These are phyloP conservation scores for Cinnamomum chago DNA, from an alignment of 164 flowering plant genomes.

Conservation along the genomic window DNA sequence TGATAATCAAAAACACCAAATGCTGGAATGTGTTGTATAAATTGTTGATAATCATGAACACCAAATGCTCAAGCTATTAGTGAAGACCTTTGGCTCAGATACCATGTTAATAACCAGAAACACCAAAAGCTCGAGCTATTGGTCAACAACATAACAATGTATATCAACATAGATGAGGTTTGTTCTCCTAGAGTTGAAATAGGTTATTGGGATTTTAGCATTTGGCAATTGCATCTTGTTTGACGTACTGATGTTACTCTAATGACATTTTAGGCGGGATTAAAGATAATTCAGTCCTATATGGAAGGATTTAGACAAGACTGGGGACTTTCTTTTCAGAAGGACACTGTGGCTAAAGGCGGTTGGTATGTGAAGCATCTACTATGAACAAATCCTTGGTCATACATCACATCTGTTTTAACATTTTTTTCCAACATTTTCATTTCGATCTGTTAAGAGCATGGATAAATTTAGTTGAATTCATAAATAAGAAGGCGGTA, in stretches of 20 bases:
- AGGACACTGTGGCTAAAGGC: conserved; percentile 65
- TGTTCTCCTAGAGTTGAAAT: not conserved
- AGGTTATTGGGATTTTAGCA: not conserved
- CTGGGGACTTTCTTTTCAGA: conserved; percentile 85
- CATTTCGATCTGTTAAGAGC: not conserved
- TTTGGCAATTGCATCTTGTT: not conserved
- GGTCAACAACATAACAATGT: too few relatives aligned
- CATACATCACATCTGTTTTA: not conserved
- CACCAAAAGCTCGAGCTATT: too few relatives aligned
- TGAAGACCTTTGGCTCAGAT: too few relatives aligned
- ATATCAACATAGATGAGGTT: not conserved
- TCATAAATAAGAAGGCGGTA: not conserved
- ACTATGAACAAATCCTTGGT: not conserved
- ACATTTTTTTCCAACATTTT: not conserved
- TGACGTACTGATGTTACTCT: not conserved
- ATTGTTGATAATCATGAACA: too few relatives aligned
- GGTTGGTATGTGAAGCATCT: conserved; percentile 69
- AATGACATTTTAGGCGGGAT: conserved; percentile 54
- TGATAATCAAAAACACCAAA: too few relatives aligned
- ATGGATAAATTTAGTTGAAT: not conserved
- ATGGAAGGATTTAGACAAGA: conserved; percentile 96
- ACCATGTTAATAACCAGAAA: too few relatives aligned
- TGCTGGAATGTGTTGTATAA: too few relatives aligned
- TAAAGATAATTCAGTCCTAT: conserved; percentile 79
- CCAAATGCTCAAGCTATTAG: too few relatives aligned